Evolutionary conservation across 305 asterid genomes (phyloP), one percentile per base, ranked within the genome.

Genomic region (Solanum hybrid): DNA sequence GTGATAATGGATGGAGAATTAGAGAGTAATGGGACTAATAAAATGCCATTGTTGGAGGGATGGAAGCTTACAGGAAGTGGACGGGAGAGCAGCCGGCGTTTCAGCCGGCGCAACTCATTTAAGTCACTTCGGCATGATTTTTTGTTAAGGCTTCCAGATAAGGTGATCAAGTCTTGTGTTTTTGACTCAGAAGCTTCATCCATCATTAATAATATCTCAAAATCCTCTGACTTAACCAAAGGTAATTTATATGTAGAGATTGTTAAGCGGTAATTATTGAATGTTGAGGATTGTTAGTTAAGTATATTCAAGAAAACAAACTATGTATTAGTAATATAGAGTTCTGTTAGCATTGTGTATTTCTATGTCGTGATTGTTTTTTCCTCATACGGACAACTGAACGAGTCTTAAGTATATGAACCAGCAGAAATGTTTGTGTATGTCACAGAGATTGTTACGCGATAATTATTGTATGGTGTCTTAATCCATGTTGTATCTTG

Each of bases 61-160:
- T 85, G 92, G 92, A 89, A 86, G 88, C 81, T 90, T 26, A 91
- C 92, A 1, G 93, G 96, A 19, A 90, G 94, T 73, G 94, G 95
- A 89, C 93, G 95, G 69, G 93, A 92, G 69, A 81, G 86, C 88
- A 71, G 93, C 91, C 94, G 93, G 19, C 75, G 90, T 31, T 91
- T 95, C 36, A 90, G 91, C 77, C 97, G 98, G 89, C 92, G 95
- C 90, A 90, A 95, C 93, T 94, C 98, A 2, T 95, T 95, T 4
- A 95, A 90, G 86, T 94, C 96, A 6, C 94, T 97, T 85, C 94
- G 93, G 26, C 90, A 2, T 66, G 97, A 95, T 32, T 97, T 97
- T 90, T 71, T 95, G 31, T 86, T 94, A 17, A 89, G 96, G 89
- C 93, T 96, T 45, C 98, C 98, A 11, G 96, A 95, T 69, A 95